Conservation (phyloP, 192 early-diverging fungal species). For the Backusella tuberculispora region DNA sequence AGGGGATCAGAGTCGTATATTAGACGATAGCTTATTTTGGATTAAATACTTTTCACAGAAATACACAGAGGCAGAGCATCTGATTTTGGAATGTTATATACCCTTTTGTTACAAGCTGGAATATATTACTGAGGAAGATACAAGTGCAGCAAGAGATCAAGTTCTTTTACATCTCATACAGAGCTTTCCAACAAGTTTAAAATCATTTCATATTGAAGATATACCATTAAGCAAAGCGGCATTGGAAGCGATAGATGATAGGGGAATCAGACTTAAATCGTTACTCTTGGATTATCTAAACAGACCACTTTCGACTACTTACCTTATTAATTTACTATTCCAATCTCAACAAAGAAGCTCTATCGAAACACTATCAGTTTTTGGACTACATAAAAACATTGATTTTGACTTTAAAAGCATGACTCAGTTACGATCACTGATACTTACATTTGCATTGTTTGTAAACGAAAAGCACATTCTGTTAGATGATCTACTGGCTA, state of each 20-base stretch:
- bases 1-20: not conserved
- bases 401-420: conserved; percentile 2
- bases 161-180: not conserved
- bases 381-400: conserved; percentile 9
- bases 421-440: not conserved
- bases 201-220: not conserved
- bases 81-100: conserved; percentile 5
- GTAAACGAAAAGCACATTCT: not conserved
- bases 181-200: not conserved
- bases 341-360: not conserved
- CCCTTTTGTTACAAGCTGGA: conserved; percentile 8
- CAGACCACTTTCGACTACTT: not conserved
- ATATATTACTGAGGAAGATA: not conserved
- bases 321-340: not conserved
- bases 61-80: not conserved
- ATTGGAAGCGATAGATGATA: not conserved
- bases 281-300: not conserved
- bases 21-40: conserved; percentile 1
- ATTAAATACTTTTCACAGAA: not conserved
- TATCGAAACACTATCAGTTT: not conserved
- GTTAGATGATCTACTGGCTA: not conserved
- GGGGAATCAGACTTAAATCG: not conserved
- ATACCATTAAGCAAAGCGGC: conserved; percentile 7
- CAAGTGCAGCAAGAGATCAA: not conserved
- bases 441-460: conserved; percentile 1